These are phyloP conservation scores for Cerioporus squamosus DNA, from an alignment of 1,284 basidiomycete species.

Conservation along the genomic window DNA sequence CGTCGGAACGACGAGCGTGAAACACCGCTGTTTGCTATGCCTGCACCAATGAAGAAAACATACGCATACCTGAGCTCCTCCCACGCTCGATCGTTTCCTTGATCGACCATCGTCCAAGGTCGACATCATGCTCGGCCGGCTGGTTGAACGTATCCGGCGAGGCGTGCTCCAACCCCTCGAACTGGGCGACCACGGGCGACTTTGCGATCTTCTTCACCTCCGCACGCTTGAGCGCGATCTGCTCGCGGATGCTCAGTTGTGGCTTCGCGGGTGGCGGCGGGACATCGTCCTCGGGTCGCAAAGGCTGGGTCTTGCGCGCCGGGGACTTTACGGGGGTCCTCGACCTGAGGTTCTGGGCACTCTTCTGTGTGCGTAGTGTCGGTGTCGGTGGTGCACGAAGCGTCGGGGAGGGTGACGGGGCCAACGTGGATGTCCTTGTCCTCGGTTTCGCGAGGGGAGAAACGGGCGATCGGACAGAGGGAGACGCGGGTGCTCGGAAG, in stretches of 20 bases:
- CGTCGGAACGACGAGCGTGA: neutral
- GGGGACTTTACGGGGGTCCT: constrained; percentile 24
- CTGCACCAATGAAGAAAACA: constrained; percentile 1
- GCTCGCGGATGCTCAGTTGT: constrained; percentile 65
- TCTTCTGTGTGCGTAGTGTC: constrained; percentile 24
- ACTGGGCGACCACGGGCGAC: constrained; percentile 26
- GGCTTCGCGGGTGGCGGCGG: constrained; percentile 35
- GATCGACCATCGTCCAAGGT: constrained; percentile 70
- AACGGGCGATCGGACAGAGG: constrained; percentile 13
- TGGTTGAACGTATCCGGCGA: constrained; percentile 38
- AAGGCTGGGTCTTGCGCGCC: constrained; percentile 11
- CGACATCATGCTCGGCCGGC: constrained; percentile 52
- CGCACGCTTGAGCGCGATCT: constrained; percentile 74
- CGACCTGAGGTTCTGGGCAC: constrained; percentile 21
- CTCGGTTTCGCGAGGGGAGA: constrained; percentile 27
- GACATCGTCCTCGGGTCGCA: constrained; percentile 29
- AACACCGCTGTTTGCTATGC: constrained; percentile 22
- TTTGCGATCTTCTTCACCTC: constrained; percentile 65
- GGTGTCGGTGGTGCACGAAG: constrained; percentile 22
- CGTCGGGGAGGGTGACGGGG: constrained; percentile 1
- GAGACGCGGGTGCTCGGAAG: constrained; percentile 10
- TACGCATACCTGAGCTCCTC: constrained; percentile 66
- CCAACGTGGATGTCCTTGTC: constrained; percentile 8
- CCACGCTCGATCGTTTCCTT: constrained; percentile 78
- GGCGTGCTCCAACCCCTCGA: constrained; percentile 51